Evolutionary conservation across 257 asterid genomes (phyloP), one percentile per base, ranked within the genome.

Genomic region (Penstemon eatonii): DNA sequence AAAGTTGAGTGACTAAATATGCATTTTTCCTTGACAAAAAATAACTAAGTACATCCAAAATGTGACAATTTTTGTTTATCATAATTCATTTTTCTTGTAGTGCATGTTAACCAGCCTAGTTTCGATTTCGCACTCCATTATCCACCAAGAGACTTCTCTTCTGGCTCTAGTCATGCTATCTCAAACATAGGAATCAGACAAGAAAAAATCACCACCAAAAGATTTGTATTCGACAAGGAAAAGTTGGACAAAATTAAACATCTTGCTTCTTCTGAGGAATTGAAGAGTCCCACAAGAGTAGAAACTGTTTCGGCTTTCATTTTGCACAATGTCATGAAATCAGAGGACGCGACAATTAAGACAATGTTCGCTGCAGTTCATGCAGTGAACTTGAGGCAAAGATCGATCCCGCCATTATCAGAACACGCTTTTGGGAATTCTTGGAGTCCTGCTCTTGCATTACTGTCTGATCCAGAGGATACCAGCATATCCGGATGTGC

Each of bases 301-400:
- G 95, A 87, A 67, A 77, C 73, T 5, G 81, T 85, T 8, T 74
- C 87, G 0, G 73, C 82, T 4, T 81, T 73, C 19, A 39, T 87
- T n/a, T 85, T 85, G 88, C 56, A 56, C 15, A 71, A 65, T 13
- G 56, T 79, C 63, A 70, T 79, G 4, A 60, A 74, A 5, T 25
- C 33, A 25, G 2, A 25, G 33, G 33, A 25, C 33, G 33, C 33
- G 33, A 25, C 33, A 25, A 25, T 25, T 25, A 15, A 36, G 0
- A 33, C 69, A 3, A 75, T 68, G 60, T 71, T 56, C 36, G 77
- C 59, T 0, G 72, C 78, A 1, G 6, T 6, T 5, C 81, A 70
- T n/a, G 69, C 67, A 1, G 82, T 80, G 75, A 78, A 78, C 56
- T 5, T 85, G 56, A 85, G 83, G 61, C 49, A 63, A n/a, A 83